A percentile compares a stretch with the other conserved stretches of the same genome.
Conservation (phyloP, 202 grass and related monocot genomes). For the Hordeum pubiflorum region DNA sequence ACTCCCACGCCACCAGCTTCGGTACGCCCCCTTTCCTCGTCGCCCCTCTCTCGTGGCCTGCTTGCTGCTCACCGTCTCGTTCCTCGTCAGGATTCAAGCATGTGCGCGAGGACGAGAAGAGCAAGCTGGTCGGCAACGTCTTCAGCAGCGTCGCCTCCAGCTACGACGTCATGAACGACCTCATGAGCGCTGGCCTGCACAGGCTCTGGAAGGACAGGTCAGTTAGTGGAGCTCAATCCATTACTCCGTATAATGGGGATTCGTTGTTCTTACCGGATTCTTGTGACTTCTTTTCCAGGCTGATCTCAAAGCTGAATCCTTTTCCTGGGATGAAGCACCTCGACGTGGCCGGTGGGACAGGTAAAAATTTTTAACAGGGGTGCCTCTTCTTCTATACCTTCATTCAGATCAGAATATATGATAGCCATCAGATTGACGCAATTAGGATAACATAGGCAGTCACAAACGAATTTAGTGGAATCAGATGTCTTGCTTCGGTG, state of each 20-base stretch:
- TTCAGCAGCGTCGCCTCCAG: slow-evolving; percentile 86
- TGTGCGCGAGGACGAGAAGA: slow-evolving; percentile 86
- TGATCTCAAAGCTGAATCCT: slow-evolving; percentile 69
- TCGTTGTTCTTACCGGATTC: not conserved
- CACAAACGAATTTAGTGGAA: not conserved
- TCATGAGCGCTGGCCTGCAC: slow-evolving; percentile 83
- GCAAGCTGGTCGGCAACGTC: slow-evolving; percentile 84
- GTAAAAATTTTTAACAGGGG: not conserved
- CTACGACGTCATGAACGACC: slow-evolving; percentile 94
- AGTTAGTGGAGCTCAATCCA: not conserved
- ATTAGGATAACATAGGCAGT: not conserved
- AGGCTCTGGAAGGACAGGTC: slow-evolving; percentile 91
- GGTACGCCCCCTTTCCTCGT: not conserved
- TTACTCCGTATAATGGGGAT: not conserved
- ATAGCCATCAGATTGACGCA: not conserved
- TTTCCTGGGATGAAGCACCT: slow-evolving; percentile 98
- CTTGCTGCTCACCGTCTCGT: not conserved
- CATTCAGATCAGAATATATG: slow-evolving; percentile 4
- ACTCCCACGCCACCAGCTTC: slow-evolving; percentile 86
- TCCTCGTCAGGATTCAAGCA: slow-evolving; percentile 62
- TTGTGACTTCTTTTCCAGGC: slow-evolving; percentile 18
- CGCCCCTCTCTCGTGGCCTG: not conserved
- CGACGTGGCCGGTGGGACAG: slow-evolving; percentile 92
- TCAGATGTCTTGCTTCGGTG: not conserved
- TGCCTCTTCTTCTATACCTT: not conserved